Evolutionary conservation across 2,329 filamentous ascomycete species (phyloP), one percentile per base, ranked within the genome.

Genomic region (Atkinsonella texensis): DNA sequence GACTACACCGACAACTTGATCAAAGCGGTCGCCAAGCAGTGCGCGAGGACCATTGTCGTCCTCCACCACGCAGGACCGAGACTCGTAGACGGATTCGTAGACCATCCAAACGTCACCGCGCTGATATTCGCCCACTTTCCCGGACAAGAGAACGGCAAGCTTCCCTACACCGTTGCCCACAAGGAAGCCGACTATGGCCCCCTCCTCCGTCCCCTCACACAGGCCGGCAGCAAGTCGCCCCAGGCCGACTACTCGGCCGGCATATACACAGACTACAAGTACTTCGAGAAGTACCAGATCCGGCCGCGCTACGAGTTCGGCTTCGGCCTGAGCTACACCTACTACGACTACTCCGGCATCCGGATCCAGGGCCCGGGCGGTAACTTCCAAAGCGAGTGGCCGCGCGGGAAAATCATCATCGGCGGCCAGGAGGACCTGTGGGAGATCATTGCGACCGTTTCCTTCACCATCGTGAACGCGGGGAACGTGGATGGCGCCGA

Each of bases 71-170:
- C 80, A 1, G 82, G 81, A 67, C 68, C 74, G 7, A 71, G 81
- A 1, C 62, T 82, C 0, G 75, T 85, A 0, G 81, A 84, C 53
- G 66, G 69, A 1, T 86, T 79, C 69, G 70, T 81, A 53, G 75
- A 84, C 48, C 74, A 86, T 52, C 68, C 73, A 10, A 85, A 85
- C 55, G 74, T 86, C 33, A 84, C 80, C 0, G 80, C 75, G 1
- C 68, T 86, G 15, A 69, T 86, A 0, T 80, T 80, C 56, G 81
- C 79, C 4, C 81, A 84, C 58, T 67, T 84, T 0, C 81, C 81
- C 0, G 83, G 83, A 1, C 79, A 85, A 58, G 76, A 83, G 52
- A 77, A 75, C 1, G 83, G 81, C 2, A 74, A 75, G 51, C 68
- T 84, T 1, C 78, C 80, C 0, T 85, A 82, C 59, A 84, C 81